Evolutionary conservation across 2,329 filamentous ascomycete genomes (phyloP).

Genomic region (Botrytis porri): DNA sequence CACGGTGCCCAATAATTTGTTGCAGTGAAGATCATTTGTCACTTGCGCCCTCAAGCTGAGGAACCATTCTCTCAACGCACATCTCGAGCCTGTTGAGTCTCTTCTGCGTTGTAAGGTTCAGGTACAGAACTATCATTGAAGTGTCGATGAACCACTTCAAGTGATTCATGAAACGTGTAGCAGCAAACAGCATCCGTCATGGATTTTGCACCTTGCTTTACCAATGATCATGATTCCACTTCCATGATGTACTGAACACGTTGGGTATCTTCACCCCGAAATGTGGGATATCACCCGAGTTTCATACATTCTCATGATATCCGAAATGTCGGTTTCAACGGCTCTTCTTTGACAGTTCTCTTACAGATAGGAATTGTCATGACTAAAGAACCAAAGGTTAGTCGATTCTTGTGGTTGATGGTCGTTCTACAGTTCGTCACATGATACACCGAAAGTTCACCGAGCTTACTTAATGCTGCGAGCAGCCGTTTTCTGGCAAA

Average conservation of each 20-base stretch:
- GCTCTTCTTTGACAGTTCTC: neutral
- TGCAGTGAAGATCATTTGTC: neutral
- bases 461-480: neutral
- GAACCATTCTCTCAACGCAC: neutral
- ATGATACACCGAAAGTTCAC: neutral
- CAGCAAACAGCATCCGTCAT: neutral
- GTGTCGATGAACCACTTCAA: neutral
- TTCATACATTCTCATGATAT: neutral
- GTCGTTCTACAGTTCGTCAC: neutral
- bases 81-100: neutral
- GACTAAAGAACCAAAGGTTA: neutral
- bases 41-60: neutral
- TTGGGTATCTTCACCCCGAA: neutral
- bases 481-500: neutral
- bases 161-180: neutral
- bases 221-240: neutral
- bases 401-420: neutral
- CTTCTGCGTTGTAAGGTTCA: neutral
- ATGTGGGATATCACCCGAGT: too few species aligned
- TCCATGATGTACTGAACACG: neutral
- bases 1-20: neutral
- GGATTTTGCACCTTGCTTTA: neutral
- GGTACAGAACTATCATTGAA: neutral
- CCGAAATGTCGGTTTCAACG: too few species aligned
- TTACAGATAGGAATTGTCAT: too few species aligned